A percentile compares a stretch with the other conserved stretches of the same genome.
Conservation (phyloP, 176 grass and related monocot species). For the Ananas comosus region DNA sequence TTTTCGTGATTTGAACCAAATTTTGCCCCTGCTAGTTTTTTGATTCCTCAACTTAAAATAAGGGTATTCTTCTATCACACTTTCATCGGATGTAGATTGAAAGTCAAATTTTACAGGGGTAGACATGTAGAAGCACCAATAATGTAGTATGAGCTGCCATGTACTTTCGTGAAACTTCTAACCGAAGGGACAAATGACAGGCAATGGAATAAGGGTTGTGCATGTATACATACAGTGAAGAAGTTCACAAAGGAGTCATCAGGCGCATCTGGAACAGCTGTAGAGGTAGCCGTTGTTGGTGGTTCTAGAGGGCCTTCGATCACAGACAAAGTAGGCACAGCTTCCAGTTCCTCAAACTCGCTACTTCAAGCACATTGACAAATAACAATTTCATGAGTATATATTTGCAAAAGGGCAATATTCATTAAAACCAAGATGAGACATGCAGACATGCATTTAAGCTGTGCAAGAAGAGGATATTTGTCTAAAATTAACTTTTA, state of each 20-base stretch:
- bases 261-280: conserved; percentile 8
- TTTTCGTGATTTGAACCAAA: too few relatives aligned
- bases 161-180: background rate
- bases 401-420: background rate
- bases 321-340: conserved; percentile 26
- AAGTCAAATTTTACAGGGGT: background rate
- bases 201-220: background rate
- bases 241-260: conserved; percentile 23
- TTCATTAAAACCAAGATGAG: background rate
- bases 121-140: background rate
- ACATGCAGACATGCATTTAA: background rate
- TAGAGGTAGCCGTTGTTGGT: conserved; percentile 1
- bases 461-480: background rate
- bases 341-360: conserved; percentile 45
- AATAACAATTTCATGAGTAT: background rate
- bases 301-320: conserved; percentile 32
- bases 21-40: too few relatives aligned
- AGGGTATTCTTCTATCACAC: too few relatives aligned
- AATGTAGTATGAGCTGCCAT: background rate
- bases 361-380: conserved; percentile 22
- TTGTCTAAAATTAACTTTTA: background rate
- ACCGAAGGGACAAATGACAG: background rate
- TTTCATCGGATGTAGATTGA: background rate
- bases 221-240: conserved; percentile 20
- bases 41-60: too few relatives aligned